Base-by-base conservation (phyloP, 2,329 filamentous ascomycete species). In the Alternaria metachromatica region DNA sequence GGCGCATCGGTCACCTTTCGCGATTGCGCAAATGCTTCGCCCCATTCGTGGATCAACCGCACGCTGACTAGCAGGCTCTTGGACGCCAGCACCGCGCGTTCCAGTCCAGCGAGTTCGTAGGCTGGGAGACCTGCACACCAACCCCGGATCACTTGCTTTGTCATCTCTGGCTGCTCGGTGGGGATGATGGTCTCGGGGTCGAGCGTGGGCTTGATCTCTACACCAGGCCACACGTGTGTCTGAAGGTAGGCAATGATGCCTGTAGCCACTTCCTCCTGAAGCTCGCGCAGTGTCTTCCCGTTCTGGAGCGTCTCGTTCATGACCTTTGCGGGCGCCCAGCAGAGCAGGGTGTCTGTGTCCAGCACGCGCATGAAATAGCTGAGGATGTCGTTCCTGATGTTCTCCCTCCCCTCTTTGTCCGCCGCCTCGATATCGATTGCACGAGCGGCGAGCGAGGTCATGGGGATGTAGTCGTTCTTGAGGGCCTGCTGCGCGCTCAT, bases 341-440 rank as follows among this genome's bases (percentile, higher is more conserved):
- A 98, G 2, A 99, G 88, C 37, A 98, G 83, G 0, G 93, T 94
- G 81, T 99, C 96, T 1, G 96, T 98, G 72, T 94, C 90, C 25
- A 99, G 87, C 80, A 98, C 98, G 50, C 91, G 88, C 85, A 98
- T 87, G 55, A 96, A 82, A 67, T 88, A 90, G 18, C 83, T 84
- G 15, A 91, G 82, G 50, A 97, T 89, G 44, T 86, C 83, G 0
- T 86, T 78, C 37, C 94, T 87, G 41, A 91, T 85, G 23, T 84
- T 83, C 15, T 74, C 77, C 43, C 84, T 79, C 4, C 84, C 84
- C 10, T 80, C 68, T 0, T 77, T 78, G 69, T 97, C 92, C 70
- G 93, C 90, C 20, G 85, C 85, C 51, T 84, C 85, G 59, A 98
- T 92, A 76, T 98, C 95, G 28, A 95, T 80, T 0, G 94, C 95